These are phyloP conservation scores for Rhynchospora pubera DNA, from an alignment of 176 grass and related monocot genomes.

Conservation along the genomic window DNA sequence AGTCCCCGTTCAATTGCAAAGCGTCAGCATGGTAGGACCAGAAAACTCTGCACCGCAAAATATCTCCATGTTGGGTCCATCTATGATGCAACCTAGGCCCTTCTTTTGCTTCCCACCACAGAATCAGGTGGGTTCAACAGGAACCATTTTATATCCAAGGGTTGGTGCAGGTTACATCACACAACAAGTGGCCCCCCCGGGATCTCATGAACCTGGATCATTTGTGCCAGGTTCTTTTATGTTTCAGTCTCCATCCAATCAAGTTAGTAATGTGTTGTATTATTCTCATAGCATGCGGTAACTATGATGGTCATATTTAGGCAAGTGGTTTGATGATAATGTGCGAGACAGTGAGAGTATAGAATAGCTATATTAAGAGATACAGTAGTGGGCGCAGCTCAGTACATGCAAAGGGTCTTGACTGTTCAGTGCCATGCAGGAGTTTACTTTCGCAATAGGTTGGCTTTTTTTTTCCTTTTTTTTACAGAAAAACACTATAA, in stretches of 20 bases:
- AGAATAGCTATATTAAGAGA: slow-evolving; percentile 18
- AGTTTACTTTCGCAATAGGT: slow-evolving; percentile 1
- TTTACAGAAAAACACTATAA: slow-evolving; percentile 20
- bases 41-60: slow-evolving; percentile 21
- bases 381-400: neutral
- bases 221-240: slow-evolving; percentile 37
- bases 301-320: slow-evolving; percentile 11
- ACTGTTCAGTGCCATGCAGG: slow-evolving; percentile 12
- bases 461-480: slow-evolving; percentile 6
- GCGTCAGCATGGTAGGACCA: slow-evolving; percentile 27
- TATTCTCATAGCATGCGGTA: slow-evolving; percentile 43
- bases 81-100: slow-evolving; percentile 18
- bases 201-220: slow-evolving; percentile 26
- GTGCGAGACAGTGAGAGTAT: neutral
- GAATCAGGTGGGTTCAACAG: slow-evolving; percentile 37
- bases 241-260: slow-evolving; percentile 41
- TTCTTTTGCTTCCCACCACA: slow-evolving; percentile 54
- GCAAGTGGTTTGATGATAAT: slow-evolving; percentile 18
- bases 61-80: slow-evolving; percentile 26
- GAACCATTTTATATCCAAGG: slow-evolving; percentile 37
- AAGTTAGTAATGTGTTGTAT: slow-evolving; percentile 43
- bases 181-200: slow-evolving; percentile 37
- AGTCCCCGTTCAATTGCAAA: slow-evolving; percentile 26
- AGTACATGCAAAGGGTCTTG: slow-evolving; percentile 8
- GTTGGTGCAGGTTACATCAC: slow-evolving; percentile 37